A percentile compares a stretch with the other conserved stretches of the same genome.
These are phyloP conservation scores for Parmelia sp. DNA, from an alignment of 495 filamentous ascomycete species.

Conservation along the genomic window DNA sequence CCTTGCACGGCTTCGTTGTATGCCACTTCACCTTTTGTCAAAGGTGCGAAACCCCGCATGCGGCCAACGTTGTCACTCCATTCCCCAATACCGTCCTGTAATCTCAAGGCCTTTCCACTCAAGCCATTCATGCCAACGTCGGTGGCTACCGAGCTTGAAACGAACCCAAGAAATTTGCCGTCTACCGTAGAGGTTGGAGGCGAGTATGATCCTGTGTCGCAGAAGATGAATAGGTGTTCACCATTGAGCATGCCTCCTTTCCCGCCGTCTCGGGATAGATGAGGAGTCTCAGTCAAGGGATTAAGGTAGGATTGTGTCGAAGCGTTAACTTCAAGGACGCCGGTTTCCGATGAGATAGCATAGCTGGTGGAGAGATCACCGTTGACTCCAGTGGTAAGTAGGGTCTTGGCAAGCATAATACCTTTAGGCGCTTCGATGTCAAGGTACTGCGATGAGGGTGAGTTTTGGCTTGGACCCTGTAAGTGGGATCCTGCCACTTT, in stretches of 20 bases:
- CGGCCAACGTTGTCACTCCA: slow-evolving; percentile 31
- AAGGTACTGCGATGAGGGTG: slow-evolving; percentile 28
- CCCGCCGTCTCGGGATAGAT: slow-evolving; percentile 33
- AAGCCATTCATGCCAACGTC: slow-evolving; percentile 31
- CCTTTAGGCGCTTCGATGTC: slow-evolving; percentile 13
- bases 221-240: slow-evolving; percentile 33
- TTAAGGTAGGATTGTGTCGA: slow-evolving; percentile 24
- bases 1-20: slow-evolving; percentile 33
- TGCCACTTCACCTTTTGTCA: slow-evolving; percentile 30
- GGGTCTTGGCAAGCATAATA: slow-evolving; percentile 19
- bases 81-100: slow-evolving; percentile 32
- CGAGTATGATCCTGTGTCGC: slow-evolving; percentile 33
- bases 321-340: slow-evolving; percentile 26
- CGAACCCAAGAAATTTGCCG: slow-evolving; percentile 32
- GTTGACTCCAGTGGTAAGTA: slow-evolving; percentile 29
- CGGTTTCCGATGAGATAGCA: slow-evolving; percentile 27
- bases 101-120: slow-evolving; percentile 21
- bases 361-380: slow-evolving; percentile 28
- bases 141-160: slow-evolving; percentile 33
- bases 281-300: slow-evolving; percentile 25
- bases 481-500: slow-evolving; percentile 18
- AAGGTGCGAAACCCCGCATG: slow-evolving; percentile 30
- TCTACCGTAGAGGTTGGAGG: slow-evolving; percentile 19
- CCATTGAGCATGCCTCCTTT: slow-evolving; percentile 34
- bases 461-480: slow-evolving; percentile 26